Conservation (phyloP, 1,284 basidiomycete genomes). For the Ustilago trichophora region DNA sequence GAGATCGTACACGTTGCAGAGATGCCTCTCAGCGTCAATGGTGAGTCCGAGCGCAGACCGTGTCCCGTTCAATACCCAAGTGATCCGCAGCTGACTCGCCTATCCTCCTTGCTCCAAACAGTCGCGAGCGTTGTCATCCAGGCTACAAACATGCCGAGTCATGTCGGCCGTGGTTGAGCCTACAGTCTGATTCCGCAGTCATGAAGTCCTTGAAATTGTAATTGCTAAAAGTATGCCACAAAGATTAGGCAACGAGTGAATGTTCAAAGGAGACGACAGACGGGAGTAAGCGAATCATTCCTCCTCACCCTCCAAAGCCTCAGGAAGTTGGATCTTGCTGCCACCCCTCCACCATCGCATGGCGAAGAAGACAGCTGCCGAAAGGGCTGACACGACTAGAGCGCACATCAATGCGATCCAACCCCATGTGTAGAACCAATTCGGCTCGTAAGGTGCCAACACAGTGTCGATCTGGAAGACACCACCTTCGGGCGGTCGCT, state of each 20-base stretch:
- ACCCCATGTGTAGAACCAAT: slow-evolving; percentile 60
- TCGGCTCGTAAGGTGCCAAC: slow-evolving; percentile 82
- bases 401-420: slow-evolving; percentile 27
- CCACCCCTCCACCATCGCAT: slow-evolving; percentile 38
- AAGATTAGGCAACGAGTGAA: not conserved
- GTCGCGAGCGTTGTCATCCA: slow-evolving; percentile 45
- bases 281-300: not conserved
- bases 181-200: not conserved
- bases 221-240: not conserved
- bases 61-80: not conserved
- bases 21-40: slow-evolving; percentile 52
- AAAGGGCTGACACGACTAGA: not conserved
- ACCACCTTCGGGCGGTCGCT: slow-evolving; percentile 69
- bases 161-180: slow-evolving; percentile 48
- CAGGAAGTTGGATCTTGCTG: slow-evolving; percentile 31
- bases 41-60: slow-evolving; percentile 18
- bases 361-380: slow-evolving; percentile 1
- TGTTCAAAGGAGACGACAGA: not conserved
- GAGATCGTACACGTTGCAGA: slow-evolving; percentile 53
- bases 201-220: slow-evolving; percentile 1
- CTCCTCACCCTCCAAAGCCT: slow-evolving; percentile 35
- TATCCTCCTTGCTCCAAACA: slow-evolving; percentile 1
- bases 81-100: not conserved
- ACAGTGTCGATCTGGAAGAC: slow-evolving; percentile 87
- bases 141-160: slow-evolving; percentile 54